Base-by-base conservation (phyloP, 352 stramenopile genomes). In the Pythium dissotocum region DNA sequence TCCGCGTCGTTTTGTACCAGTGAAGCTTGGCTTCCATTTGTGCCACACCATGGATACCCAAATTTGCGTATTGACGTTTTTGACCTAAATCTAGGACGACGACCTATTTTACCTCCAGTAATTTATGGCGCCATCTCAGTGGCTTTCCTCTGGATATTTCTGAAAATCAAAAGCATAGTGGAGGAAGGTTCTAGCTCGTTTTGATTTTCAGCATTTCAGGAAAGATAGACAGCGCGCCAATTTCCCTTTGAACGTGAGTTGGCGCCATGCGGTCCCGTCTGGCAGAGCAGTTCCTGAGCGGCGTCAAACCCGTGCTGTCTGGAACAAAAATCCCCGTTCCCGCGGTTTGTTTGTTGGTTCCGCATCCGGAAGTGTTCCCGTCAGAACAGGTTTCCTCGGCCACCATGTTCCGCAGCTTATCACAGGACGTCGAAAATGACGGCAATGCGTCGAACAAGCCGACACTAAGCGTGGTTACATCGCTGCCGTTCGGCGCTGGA, bases 341-440 rank as follows among this genome's bases (percentile, higher is more conserved):
- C 24, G 49, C 49, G 49, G 49, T 36, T 56, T 56, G 49, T 35
- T 55, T 55, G 48, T 56, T 56, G 49, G 49, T 56, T 52, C 44
- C 44, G 10, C 40, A n/a, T 16, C 12, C 1, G 44, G 18, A 44
- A n/a, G 42, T 36, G 26, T 36, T 58, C 30, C 46, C 35, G 26
- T 44, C 44, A 55, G 46, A 65, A 65, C 58, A 24, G 42, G 6
- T 65, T 42, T 65, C 3, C 46, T 4, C 33, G 33, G n/a, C 6
- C 40, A 51, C 5, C 21, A 71, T 71, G 65, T 71, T 71, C 57
- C 65, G 59, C 24, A 71, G 65, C 53, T 2, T 71, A 9, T 58
- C 65, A 8, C 51, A 66, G 52, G 65, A 71, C 53, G 65, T 49
- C 64, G 61, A 61, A 12, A 61, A 61, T 55, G 57, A 21, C 56